Conservation (phyloP, 2,329 filamentous ascomycete species). For the Lachnellula occidentalis region DNA sequence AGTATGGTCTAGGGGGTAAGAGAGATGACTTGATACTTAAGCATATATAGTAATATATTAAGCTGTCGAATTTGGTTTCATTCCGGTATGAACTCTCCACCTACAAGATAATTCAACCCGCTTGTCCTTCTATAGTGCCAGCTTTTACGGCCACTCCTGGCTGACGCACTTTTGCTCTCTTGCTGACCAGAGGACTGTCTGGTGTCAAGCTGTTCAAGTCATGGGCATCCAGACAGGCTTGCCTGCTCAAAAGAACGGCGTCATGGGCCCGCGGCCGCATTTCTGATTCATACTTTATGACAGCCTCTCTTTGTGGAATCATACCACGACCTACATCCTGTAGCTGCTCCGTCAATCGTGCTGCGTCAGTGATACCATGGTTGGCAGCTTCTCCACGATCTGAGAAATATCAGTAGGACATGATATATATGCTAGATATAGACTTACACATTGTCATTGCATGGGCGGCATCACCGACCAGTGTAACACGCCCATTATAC, state of each 20-base stretch:
- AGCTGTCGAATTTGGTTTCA: no score
- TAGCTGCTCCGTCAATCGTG: slow-evolving; percentile 36
- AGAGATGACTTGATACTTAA: no score
- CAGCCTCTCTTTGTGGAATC: slow-evolving; percentile 4
- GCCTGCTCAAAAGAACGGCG: slow-evolving; percentile 45
- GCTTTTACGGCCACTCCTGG: no score
- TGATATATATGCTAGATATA: slow-evolving; percentile 15
- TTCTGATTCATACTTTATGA: slow-evolving; percentile 37
- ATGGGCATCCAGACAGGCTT: slow-evolving; percentile 51
- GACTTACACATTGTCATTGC: slow-evolving; percentile 53
- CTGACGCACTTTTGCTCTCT: no score
- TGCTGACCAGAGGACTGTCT: slow-evolving; percentile 20
- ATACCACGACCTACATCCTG: slow-evolving; percentile 14
- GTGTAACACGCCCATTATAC: slow-evolving; percentile 35
- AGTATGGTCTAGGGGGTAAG: no score
- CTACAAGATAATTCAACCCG: no score
- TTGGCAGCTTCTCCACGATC: slow-evolving; percentile 54
- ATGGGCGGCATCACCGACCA: slow-evolving; percentile 52
- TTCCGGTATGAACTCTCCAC: no score
- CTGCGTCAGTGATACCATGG: slow-evolving; percentile 48
- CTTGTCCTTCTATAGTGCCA: no score
- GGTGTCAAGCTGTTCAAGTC: slow-evolving; percentile 40
- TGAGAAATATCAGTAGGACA: slow-evolving; percentile 22
- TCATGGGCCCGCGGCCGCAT: slow-evolving; percentile 39
- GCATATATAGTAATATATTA: no score